phyloP scores from a whole-genome alignment of 2,329 filamentous ascomycete genomes.

The Penicillium sp. region DNA sequence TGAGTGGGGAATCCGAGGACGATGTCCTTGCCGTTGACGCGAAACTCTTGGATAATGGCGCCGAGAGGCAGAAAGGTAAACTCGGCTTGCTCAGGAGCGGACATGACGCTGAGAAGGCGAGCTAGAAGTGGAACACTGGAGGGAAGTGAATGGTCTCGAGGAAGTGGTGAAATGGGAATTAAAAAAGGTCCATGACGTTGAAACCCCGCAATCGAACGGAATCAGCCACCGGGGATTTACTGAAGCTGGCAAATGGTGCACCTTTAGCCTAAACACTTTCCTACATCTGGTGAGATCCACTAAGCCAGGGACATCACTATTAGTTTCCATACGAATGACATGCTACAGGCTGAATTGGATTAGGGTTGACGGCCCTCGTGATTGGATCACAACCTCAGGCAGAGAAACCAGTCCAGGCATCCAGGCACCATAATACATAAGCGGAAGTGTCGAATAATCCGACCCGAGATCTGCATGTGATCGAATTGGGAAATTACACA shows the following conservation, averaged over 20 bases:
- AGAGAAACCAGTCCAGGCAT: no score
- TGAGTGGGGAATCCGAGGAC: slow-evolving; percentile 77
- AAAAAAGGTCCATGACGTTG: slow-evolving; percentile 16
- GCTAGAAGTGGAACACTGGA: slow-evolving; percentile 1
- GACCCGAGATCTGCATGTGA: not conserved
- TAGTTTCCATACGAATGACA: no score
- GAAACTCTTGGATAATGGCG: slow-evolving; percentile 60
- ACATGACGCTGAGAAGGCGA: no score
- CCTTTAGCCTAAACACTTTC: slow-evolving; percentile 15
- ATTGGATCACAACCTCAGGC: no score
- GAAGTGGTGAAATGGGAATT: slow-evolving; percentile 3
- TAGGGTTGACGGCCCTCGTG: no score
- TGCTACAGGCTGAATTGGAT: no score
- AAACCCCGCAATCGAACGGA: slow-evolving; percentile 21
- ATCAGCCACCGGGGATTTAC: slow-evolving; percentile 11
- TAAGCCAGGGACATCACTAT: no score
- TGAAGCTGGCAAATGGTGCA: not conserved
- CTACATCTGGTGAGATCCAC: no score
- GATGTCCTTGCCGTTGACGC: slow-evolving; percentile 72
- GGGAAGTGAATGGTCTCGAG: slow-evolving; percentile 6
- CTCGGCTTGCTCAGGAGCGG: slow-evolving; percentile 27
- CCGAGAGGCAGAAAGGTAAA: slow-evolving; percentile 45
- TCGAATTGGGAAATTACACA: no score
- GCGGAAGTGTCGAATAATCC: slow-evolving; percentile 1
- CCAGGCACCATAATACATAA: slow-evolving; percentile 2